A percentile compares a stretch with the other conserved stretches of the same genome.
phyloP scores from a whole-genome alignment of 108 stramenopile species.

The Aurantiochytrium sp. region DNA sequence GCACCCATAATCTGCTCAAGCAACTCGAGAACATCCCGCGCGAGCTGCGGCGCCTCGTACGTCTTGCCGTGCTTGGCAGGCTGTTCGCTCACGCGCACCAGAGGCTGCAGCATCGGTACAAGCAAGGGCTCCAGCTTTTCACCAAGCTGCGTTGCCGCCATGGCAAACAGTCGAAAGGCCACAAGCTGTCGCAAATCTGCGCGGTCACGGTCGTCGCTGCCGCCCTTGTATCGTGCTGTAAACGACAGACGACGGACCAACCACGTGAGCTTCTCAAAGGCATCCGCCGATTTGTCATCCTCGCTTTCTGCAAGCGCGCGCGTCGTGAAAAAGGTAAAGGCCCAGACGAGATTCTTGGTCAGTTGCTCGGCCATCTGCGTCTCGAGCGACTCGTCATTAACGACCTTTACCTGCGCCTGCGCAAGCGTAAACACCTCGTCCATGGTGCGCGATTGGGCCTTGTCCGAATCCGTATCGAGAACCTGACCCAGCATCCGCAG shows the following conservation, averaged over 20 bases:
- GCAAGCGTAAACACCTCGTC: neutral
- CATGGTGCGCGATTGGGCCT: too few relatives aligned
- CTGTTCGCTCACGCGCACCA: neutral
- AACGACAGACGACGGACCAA: neutral
- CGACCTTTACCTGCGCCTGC: neutral
- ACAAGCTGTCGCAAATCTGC: neutral
- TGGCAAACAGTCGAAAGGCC: neutral
- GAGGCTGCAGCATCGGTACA: neutral
- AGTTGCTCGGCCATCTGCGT: neutral
- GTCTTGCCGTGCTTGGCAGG: neutral
- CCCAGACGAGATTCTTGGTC: constrained; percentile 8
- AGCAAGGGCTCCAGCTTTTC: neutral
- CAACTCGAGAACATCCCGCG: neutral
- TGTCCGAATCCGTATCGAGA: neutral
- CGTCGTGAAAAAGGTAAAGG: neutral
- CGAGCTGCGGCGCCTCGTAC: neutral
- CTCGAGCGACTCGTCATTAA: neutral
- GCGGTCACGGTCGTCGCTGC: neutral
- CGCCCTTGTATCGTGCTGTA: neutral
- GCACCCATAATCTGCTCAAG: neutral
- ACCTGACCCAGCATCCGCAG: neutral
- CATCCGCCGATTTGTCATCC: neutral
- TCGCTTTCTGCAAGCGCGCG: too few relatives aligned
- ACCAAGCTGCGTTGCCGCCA: neutral
- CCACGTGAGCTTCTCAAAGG: neutral